These are phyloP conservation scores for Teratosphaeria gauchensis DNA, from an alignment of 2,329 filamentous ascomycete genomes.

Conservation along the genomic window DNA sequence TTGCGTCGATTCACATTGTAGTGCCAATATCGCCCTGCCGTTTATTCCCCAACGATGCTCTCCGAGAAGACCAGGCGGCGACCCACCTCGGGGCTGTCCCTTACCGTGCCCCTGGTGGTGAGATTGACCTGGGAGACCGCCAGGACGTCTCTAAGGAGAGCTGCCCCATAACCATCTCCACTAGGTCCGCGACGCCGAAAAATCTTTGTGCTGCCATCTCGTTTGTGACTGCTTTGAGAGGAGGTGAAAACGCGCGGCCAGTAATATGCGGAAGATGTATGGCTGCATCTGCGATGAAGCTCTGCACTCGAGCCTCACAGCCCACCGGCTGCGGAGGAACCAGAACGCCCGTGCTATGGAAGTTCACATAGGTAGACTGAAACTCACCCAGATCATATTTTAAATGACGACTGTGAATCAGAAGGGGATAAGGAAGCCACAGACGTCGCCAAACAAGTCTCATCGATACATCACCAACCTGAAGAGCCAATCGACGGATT, in stretches of 20 bases:
- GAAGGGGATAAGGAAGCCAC: too few species aligned
- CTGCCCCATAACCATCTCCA: not conserved
- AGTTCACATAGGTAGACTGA: not conserved
- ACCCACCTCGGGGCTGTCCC: not conserved
- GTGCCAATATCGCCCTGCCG: not conserved
- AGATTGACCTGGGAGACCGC: not conserved
- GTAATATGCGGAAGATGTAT: not conserved
- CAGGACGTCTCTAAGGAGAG: not conserved
- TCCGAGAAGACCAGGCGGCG: not conserved
- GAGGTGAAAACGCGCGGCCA: not conserved
- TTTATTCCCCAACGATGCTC: not conserved
- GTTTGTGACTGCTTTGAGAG: not conserved
- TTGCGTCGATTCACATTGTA: not conserved
- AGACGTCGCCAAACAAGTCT: too few species aligned
- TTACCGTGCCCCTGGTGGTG: not conserved
- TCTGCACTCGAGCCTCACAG: not conserved
- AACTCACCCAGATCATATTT: not conserved
- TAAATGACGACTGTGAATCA: too few species aligned
- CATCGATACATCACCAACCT: too few species aligned
- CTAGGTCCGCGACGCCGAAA: not conserved
- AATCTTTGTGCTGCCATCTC: not conserved
- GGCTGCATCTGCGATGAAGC: not conserved
- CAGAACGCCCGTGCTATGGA: not conserved
- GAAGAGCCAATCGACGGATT: too few species aligned
- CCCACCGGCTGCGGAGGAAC: not conserved